phyloP scores from a whole-genome alignment of 2,329 filamentous ascomycete species.

The Diaporthe longicolla region DNA sequence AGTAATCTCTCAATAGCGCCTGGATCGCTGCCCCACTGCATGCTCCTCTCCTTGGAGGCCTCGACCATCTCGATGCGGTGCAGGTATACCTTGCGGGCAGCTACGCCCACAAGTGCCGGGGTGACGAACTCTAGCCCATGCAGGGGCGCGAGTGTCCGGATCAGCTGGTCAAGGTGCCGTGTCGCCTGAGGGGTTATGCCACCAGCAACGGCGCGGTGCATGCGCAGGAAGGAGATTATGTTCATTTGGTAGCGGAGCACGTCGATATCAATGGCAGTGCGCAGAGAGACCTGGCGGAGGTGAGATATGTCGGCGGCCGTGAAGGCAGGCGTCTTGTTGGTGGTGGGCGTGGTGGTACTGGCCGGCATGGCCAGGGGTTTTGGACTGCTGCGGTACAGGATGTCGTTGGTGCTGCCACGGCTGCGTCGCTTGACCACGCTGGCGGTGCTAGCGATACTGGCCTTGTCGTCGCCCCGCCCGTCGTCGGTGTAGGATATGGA shows the following conservation, averaged over 20 bases:
- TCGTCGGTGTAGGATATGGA: conserved; percentile 42
- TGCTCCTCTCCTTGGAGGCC: conserved; percentile 82
- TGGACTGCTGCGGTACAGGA: conserved; percentile 29
- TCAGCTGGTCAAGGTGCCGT: conserved; percentile 79
- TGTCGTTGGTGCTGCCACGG: conserved; percentile 13
- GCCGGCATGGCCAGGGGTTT: conserved; percentile 13
- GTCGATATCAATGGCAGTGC: conserved; percentile 79
- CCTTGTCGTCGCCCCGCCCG: conserved; percentile 37
- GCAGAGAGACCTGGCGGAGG: conserved; percentile 70
- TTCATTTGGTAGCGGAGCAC: conserved; percentile 89
- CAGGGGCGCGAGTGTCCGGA: conserved; percentile 82
- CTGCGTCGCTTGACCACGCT: conserved; percentile 61
- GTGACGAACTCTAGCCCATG: conserved; percentile 86
- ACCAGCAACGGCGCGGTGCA: conserved; percentile 86
- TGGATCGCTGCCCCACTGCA: conserved; percentile 91
- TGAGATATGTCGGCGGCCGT: conserved; percentile 66
- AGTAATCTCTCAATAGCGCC: conserved; percentile 78
- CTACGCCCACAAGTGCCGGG: conserved; percentile 85
- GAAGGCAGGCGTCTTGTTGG: conserved; percentile 44
- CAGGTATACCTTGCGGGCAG: conserved; percentile 87
- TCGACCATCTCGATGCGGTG: conserved; percentile 83
- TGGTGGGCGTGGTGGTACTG: not conserved
- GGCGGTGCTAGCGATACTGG: conserved; percentile 50
- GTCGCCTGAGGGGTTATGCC: conserved; percentile 86
- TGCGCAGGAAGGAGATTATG: conserved; percentile 86